Conservation (phyloP, 2,329 filamentous ascomycete species). For the Alternaria conjuncta region DNA sequence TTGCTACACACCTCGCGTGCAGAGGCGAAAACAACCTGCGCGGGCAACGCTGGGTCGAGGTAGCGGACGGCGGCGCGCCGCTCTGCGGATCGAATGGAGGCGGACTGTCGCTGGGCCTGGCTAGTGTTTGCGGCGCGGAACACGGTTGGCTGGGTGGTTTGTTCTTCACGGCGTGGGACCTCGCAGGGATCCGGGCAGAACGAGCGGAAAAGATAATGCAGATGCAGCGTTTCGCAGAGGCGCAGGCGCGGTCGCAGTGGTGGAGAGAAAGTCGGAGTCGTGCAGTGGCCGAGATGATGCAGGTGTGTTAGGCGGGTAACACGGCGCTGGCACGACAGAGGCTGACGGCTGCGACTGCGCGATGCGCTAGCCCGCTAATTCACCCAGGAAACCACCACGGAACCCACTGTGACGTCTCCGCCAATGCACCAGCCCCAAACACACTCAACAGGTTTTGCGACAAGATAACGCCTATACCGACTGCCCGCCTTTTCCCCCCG, state of each 20-base stretch:
- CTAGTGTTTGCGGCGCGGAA: conserved; percentile 1
- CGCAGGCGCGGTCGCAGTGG: background rate
- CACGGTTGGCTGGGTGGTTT: conserved; percentile 4
- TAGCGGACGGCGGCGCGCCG: conserved; percentile 17
- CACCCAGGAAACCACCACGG: conserved; percentile 11
- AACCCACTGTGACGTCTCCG: conserved; percentile 19
- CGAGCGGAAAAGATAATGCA: background rate
- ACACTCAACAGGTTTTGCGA: conserved; percentile 15
- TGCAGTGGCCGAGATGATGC: background rate
- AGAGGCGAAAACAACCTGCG: conserved; percentile 8
- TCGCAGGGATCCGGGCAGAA: background rate
- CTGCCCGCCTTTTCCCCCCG: background rate
- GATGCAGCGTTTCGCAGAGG: conserved; percentile 3
- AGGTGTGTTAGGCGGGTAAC: conserved; percentile 10
- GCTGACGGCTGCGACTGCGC: conserved; percentile 16
- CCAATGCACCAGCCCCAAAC: conserved; percentile 11
- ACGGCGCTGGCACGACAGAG: conserved; percentile 21
- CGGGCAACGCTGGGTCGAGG: conserved; percentile 6
- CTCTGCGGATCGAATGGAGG: conserved; percentile 14
- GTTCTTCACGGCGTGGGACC: background rate
- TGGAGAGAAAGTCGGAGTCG: background rate
- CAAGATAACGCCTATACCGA: background rate
- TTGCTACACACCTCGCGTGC: conserved; percentile 11
- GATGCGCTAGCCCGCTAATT: conserved; percentile 10
- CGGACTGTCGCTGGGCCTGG: conserved; percentile 8